phyloP scores from a whole-genome alignment of 208 protist species.

The Histomonas meleagridis region DNA sequence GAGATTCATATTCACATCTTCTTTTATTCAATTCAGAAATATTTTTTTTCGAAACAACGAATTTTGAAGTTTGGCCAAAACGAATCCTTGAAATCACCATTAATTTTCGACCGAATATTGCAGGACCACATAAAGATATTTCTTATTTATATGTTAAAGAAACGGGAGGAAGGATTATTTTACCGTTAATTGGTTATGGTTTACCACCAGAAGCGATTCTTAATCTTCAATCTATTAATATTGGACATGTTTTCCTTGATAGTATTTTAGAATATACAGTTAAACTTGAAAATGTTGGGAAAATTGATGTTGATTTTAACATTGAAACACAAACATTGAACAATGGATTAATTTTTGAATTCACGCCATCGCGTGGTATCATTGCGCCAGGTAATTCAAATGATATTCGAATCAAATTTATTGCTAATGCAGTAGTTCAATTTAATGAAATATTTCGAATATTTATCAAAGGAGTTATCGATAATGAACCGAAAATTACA shows the following conservation, averaged over 20 bases:
- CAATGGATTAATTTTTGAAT: background rate
- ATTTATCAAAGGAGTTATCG: background rate
- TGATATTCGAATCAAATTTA: too few relatives aligned
- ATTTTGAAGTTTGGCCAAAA: background rate
- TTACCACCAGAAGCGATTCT: background rate
- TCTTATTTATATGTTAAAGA: constrained; percentile 3
- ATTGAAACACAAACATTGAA: background rate
- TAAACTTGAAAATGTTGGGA: background rate
- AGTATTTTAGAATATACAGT: background rate
- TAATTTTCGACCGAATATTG: background rate
- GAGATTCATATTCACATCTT: background rate
- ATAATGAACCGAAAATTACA: background rate
- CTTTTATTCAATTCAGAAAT: background rate
- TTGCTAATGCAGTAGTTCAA: background rate
- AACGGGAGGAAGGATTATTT: background rate
- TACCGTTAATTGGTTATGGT: background rate
- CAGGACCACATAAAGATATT: background rate
- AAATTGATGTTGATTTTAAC: background rate
- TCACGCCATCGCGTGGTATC: background rate
- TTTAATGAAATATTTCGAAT: background rate
- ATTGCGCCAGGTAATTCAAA: too few relatives aligned
- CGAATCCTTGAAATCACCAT: background rate
- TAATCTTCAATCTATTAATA: background rate
- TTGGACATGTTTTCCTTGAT: background rate
- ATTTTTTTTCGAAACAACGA: background rate